These are phyloP conservation scores for Sphenostylis stenocarpa DNA, from an alignment of 306 rosid genomes.

Conservation along the genomic window DNA sequence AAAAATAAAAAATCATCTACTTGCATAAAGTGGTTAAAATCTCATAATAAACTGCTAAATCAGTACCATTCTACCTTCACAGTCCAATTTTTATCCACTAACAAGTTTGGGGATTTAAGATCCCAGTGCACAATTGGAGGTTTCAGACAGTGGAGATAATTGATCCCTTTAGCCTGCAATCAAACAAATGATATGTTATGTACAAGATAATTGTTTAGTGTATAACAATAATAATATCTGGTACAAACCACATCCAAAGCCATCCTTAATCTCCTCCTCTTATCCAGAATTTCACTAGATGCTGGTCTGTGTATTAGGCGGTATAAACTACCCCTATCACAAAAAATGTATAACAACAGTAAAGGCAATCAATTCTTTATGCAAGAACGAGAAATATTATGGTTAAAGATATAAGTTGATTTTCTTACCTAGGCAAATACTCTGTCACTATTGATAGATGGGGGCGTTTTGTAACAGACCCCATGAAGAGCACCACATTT, in stretches of 20 bases:
- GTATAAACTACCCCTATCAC: slow-evolving; percentile 82
- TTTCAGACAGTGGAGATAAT: slow-evolving; percentile 88
- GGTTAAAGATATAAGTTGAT: neutral
- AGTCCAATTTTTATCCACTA: slow-evolving; percentile 96
- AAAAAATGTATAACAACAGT: slow-evolving; percentile 14
- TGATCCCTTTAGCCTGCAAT: slow-evolving; percentile 95
- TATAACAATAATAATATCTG: slow-evolving; percentile 2
- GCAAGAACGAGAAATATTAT: neutral
- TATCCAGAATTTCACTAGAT: slow-evolving; percentile 76
- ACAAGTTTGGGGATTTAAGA: slow-evolving; percentile 94
- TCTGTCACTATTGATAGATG: slow-evolving; percentile 93
- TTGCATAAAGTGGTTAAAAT: neutral
- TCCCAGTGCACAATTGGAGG: slow-evolving; percentile 98
- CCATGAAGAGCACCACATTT: slow-evolving; percentile 99
- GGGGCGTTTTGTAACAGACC: slow-evolving; percentile 90
- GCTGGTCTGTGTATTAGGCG: slow-evolving; percentile 90
- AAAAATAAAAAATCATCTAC: slow-evolving; percentile 15
- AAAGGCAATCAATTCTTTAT: slow-evolving; percentile 11
- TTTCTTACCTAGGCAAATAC: slow-evolving; percentile 77
- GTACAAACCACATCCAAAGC: slow-evolving; percentile 88
- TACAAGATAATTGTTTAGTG: neutral
- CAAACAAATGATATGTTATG: slow-evolving; percentile 9
- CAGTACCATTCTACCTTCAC: slow-evolving; percentile 61
- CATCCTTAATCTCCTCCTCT: slow-evolving; percentile 83
- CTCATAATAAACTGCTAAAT: slow-evolving; percentile 14